Percentiles rank a stretch among this genome's conserved stretches.
Evolutionary conservation across 2,329 filamentous ascomycete genomes (phyloP).

Genomic region (Aspergillus alliaceus): DNA sequence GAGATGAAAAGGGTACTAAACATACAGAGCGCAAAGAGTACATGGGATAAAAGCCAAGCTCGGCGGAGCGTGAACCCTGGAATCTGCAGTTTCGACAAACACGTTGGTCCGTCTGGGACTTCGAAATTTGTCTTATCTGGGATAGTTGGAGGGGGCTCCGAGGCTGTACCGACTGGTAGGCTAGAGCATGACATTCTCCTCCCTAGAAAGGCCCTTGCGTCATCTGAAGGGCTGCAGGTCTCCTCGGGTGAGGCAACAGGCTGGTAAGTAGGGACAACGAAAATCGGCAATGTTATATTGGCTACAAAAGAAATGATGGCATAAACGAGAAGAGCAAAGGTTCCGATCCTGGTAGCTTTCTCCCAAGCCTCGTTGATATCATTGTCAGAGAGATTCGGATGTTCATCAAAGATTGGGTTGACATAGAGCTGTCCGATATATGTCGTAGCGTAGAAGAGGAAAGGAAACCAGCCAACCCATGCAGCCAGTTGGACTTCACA

Average conservation of each 20-base stretch:
- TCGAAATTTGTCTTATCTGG: constrained; percentile 8
- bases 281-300: constrained; percentile 80
- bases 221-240: constrained; percentile 14
- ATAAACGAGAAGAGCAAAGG: constrained; percentile 85
- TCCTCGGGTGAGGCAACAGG: constrained; percentile 10
- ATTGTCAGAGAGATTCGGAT: constrained; percentile 73
- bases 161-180: constrained; percentile 30
- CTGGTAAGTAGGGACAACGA: constrained; percentile 77
- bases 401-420: constrained; percentile 73
- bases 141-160: constrained; percentile 30
- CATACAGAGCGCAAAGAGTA: constrained; percentile 82
- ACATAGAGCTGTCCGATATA: constrained; percentile 93
- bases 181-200: constrained; percentile 31
- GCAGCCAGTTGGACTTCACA: constrained; percentile 82
- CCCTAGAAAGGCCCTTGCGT: constrained; percentile 15
- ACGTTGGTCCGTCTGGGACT: constrained; percentile 24
- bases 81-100: constrained; percentile 67
- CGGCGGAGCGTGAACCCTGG: constrained; percentile 82
- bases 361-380: constrained; percentile 82
- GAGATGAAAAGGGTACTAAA: constrained; percentile 78
- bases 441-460: constrained; percentile 92
- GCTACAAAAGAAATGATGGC: constrained; percentile 79
- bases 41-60: constrained; percentile 79
- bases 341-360: constrained; percentile 79
- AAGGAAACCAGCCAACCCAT: constrained; percentile 95